Conservation (phyloP, 148 eudicot species). For the Rhododendron griersonianum region DNA sequence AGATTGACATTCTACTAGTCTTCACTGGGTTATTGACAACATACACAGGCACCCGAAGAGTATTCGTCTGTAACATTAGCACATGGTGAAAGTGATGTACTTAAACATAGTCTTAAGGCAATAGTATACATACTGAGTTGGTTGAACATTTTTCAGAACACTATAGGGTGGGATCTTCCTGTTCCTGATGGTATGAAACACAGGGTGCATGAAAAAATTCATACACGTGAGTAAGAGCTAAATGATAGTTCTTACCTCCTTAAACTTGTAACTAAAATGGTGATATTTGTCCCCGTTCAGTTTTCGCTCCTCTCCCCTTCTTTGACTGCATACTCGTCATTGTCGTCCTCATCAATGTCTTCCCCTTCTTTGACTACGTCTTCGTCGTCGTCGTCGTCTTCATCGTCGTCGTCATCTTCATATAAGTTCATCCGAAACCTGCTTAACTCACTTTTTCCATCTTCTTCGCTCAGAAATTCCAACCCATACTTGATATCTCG, state of each 20-base stretch:
- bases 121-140: not conserved
- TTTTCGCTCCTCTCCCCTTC: slow-evolving; percentile 4
- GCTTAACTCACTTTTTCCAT: slow-evolving; percentile 19
- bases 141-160: not conserved
- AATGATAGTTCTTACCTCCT: not conserved
- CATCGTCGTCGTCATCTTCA: slow-evolving; percentile 26
- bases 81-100: not conserved
- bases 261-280: not conserved
- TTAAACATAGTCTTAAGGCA: not conserved
- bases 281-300: not conserved
- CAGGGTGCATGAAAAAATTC: not conserved
- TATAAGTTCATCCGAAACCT: slow-evolving; percentile 25
- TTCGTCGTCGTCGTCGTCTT: not conserved
- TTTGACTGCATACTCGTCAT: slow-evolving; percentile 18
- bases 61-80: not conserved
- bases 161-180: not conserved
- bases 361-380: slow-evolving; percentile 21
- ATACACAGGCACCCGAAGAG: not conserved
- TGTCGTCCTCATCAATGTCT: slow-evolving; percentile 13
- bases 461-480: slow-evolving; percentile 30
- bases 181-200: not conserved
- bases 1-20: not conserved
- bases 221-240: not conserved
- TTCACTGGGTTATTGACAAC: not conserved
- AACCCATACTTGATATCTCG: slow-evolving; percentile 45